These are phyloP conservation scores for Ajuga reptans DNA, from an alignment of 305 asterid species.

Conservation along the genomic window DNA sequence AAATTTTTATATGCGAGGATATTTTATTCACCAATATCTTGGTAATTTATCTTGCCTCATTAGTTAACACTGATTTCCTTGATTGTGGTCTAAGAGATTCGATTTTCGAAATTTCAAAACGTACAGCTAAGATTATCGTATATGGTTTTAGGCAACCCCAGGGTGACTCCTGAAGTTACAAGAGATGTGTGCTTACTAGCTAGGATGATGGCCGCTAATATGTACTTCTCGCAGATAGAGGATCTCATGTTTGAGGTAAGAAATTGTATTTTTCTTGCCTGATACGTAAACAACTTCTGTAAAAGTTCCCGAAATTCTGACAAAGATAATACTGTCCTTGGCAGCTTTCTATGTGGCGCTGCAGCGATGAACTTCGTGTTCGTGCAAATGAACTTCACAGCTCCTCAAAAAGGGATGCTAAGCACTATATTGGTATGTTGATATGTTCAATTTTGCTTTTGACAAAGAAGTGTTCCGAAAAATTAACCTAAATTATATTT, in stretches of 20 bases:
- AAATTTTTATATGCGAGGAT: neutral
- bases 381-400: slow-evolving; percentile 50
- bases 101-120: neutral
- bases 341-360: slow-evolving; percentile 76
- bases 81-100: neutral
- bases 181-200: slow-evolving; percentile 88
- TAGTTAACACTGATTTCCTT: neutral
- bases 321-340: slow-evolving; percentile 3
- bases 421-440: slow-evolving; percentile 53
- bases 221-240: slow-evolving; percentile 86
- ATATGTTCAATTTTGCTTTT: neutral
- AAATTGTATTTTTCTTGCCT: neutral
- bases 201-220: slow-evolving; percentile 93
- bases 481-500: neutral
- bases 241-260: slow-evolving; percentile 95
- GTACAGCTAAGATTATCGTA: slow-evolving; percentile 9
- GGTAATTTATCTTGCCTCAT: neutral
- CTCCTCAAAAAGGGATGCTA: slow-evolving; percentile 50
- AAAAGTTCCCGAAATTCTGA: neutral
- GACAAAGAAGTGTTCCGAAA: neutral
- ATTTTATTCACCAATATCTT: neutral
- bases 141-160: slow-evolving; percentile 63
- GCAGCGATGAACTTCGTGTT: slow-evolving; percentile 57
- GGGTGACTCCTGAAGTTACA: slow-evolving; percentile 95
- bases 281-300: neutral